These are phyloP conservation scores for Amanita exitialis DNA, from an alignment of 768 basidiomycete genomes.

Conservation along the genomic window DNA sequence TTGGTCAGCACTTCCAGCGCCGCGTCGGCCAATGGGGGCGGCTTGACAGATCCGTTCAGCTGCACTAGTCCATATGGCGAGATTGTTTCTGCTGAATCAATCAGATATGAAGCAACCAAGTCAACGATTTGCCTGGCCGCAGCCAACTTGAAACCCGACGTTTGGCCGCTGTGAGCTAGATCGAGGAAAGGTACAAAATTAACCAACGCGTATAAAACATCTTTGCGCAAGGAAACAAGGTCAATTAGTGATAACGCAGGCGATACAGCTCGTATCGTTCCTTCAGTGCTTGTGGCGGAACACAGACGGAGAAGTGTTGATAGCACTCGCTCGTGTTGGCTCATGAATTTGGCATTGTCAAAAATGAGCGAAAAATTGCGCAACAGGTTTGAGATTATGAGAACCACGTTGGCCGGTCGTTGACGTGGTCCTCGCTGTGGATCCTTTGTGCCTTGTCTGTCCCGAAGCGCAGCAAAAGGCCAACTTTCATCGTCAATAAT, in stretches of 20 bases:
- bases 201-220: conserved; percentile 60
- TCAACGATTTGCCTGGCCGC: conserved; percentile 52
- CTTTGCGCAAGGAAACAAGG: conserved; percentile 64
- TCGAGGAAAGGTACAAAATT: conserved; percentile 46
- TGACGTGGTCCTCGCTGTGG: conserved; percentile 45
- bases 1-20: conserved; percentile 85
- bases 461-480: conserved; percentile 48
- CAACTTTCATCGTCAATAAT: conserved; percentile 48
- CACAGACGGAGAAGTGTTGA: conserved; percentile 65
- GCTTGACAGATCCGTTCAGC: conserved; percentile 38
- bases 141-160: conserved; percentile 31
- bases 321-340: conserved; percentile 52
- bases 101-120: conserved; percentile 64
- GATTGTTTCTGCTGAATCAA: conserved; percentile 58
- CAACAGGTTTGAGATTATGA: conserved; percentile 68
- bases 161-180: conserved; percentile 29
- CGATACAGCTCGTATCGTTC: conserved; percentile 34
- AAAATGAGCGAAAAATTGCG: conserved; percentile 74
- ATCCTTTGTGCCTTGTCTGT: conserved; percentile 40
- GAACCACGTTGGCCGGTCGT: conserved; percentile 58
- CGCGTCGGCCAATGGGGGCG: conserved; percentile 54
- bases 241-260: conserved; percentile 61
- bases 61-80: conserved; percentile 54
- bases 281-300: conserved; percentile 27
- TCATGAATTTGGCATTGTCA: conserved; percentile 64